Conservation (phyloP, 129 eudicot species). For the Chrysanthemum seticuspe region DNA sequence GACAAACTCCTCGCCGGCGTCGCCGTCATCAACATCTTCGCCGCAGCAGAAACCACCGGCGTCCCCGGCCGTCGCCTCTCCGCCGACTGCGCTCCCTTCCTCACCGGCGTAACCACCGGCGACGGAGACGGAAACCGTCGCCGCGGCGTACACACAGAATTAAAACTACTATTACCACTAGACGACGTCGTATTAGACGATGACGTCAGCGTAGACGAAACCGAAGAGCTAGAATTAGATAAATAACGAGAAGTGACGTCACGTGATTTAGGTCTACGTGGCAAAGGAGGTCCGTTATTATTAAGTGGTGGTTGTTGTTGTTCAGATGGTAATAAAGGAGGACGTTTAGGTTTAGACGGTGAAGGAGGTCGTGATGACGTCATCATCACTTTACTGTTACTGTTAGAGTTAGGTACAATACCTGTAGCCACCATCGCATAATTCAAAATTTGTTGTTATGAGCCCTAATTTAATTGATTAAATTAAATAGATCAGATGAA, state of each 20-base stretch:
- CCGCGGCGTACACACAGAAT: conserved; percentile 35
- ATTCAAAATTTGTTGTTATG: conserved; percentile 17
- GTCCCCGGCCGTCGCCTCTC: conserved; percentile 58
- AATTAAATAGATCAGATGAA: conserved; percentile 13
- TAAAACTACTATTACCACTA: conserved; percentile 12
- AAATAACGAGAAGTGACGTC: conserved; percentile 71
- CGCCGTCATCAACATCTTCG: conserved; percentile 57
- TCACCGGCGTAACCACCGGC: conserved; percentile 23
- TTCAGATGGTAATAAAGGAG: conserved; percentile 68
- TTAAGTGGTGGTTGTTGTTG: conserved; percentile 3
- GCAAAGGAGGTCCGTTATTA: conserved; percentile 42
- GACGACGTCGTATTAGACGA: conserved; percentile 47
- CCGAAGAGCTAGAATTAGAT: conserved; percentile 44
- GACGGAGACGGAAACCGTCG: conserved; percentile 52
- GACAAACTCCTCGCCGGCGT: conserved; percentile 72
- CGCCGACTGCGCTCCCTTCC: conserved; percentile 47
- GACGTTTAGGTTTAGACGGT: conserved; percentile 48
- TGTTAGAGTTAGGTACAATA: conserved; percentile 35
- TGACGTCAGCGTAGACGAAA: conserved; percentile 49
- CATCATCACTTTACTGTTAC: not conserved
- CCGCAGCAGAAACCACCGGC: conserved; percentile 53
- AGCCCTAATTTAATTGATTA: conserved; percentile 13
- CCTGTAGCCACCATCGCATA: conserved; percentile 53
- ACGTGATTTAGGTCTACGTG: conserved; percentile 59
- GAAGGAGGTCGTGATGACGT: conserved; percentile 34